These are phyloP conservation scores for Magnolia sinica DNA, from an alignment of 164 flowering plant species.

Conservation along the genomic window DNA sequence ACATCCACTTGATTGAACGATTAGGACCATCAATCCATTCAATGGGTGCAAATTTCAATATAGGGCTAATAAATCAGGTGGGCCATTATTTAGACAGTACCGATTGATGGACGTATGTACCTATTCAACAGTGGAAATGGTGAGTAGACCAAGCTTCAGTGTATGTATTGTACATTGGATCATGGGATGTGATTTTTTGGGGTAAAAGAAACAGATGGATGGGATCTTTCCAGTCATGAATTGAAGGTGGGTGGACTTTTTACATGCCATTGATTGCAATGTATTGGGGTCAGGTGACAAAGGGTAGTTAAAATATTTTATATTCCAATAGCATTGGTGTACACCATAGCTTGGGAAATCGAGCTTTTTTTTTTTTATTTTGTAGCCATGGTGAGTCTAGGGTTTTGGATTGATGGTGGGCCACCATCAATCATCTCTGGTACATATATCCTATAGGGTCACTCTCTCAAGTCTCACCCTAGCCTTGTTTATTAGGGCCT, in stretches of 20 bases:
- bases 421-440: slow-evolving; percentile 13
- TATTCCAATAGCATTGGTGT: slow-evolving; percentile 6
- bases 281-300: slow-evolving; percentile 12
- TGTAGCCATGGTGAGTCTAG: not conserved
- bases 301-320: slow-evolving; percentile 10
- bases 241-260: slow-evolving; percentile 6
- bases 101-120: too few relatives aligned
- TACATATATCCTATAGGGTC: not conserved
- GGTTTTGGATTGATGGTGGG: slow-evolving; percentile 3
- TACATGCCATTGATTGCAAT: slow-evolving; percentile 15
- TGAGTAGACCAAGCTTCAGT: not conserved
- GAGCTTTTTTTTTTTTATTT: not conserved
- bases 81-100: too few relatives aligned
- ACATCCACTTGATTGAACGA: too few relatives aligned
- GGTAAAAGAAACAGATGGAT: not conserved
- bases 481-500: slow-evolving; percentile 14
- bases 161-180: not conserved
- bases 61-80: too few relatives aligned
- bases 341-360: slow-evolving; percentile 10
- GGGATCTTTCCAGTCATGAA: not conserved
- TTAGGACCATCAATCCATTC: too few relatives aligned
- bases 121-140: too few relatives aligned
- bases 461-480: not conserved
- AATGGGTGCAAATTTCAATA: too few relatives aligned
- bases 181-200: not conserved